A percentile compares a stretch with the other conserved stretches of the same genome.
These are phyloP conservation scores for Penicillium goetzii DNA, from an alignment of 495 filamentous ascomycete genomes.

Conservation along the genomic window DNA sequence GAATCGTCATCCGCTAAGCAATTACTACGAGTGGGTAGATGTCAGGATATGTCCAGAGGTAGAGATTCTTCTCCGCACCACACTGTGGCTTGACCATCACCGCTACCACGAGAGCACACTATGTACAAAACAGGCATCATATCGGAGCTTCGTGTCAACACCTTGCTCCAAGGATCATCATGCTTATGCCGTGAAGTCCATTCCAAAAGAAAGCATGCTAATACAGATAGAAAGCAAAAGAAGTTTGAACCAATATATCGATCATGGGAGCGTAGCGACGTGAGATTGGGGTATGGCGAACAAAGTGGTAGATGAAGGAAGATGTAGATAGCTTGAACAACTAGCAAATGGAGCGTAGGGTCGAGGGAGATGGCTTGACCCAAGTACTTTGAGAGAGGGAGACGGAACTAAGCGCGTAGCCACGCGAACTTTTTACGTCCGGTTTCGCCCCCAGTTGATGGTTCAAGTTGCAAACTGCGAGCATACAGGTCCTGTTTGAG, in stretches of 20 bases:
- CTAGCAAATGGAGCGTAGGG: background rate
- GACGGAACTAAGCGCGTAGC: slow-evolving; percentile 33
- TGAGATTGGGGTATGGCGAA: slow-evolving; percentile 26
- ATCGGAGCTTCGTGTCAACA: slow-evolving; percentile 17
- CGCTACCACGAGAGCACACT: slow-evolving; percentile 24
- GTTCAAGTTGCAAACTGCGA: slow-evolving; percentile 51
- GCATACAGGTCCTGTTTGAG: slow-evolving; percentile 45
- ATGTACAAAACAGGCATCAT: slow-evolving; percentile 26
- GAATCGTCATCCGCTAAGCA: background rate
- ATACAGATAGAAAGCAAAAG: slow-evolving; percentile 15
- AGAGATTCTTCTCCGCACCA: slow-evolving; percentile 16
- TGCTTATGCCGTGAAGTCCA: slow-evolving; percentile 18
- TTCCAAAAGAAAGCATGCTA: slow-evolving; percentile 22
- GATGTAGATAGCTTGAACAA: too few species aligned
- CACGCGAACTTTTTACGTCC: slow-evolving; percentile 50
- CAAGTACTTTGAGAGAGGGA: background rate
- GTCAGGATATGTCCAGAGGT: slow-evolving; percentile 12
- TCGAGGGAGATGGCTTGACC: background rate
- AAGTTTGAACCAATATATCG: slow-evolving; percentile 24
- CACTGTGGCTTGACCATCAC: slow-evolving; percentile 12
- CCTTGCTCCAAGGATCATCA: slow-evolving; percentile 25
- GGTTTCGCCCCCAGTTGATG: slow-evolving; percentile 44
- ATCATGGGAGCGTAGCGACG: slow-evolving; percentile 37
- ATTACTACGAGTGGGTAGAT: background rate
- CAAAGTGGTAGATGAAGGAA: background rate